phyloP scores from a whole-genome alignment of 202 grass and related monocot genomes.

The Saccharum hybrid region DNA sequence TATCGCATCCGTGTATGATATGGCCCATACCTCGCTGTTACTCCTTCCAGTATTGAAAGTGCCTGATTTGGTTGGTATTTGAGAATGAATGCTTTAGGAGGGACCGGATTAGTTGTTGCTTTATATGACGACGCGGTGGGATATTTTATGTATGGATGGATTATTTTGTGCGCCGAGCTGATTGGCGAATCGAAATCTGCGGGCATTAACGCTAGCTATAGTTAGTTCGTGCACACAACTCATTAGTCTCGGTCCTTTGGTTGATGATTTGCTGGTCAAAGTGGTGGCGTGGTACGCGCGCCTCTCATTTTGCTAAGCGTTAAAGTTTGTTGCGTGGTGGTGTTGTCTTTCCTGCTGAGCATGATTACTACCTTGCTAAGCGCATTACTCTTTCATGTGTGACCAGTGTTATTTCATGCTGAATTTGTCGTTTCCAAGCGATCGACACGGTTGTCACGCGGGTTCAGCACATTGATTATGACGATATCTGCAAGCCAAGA shows the following conservation, averaged over 20 bases:
- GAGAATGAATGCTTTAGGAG: background rate
- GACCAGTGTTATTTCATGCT: conserved; percentile 65
- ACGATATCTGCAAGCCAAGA: background rate
- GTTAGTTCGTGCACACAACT: background rate
- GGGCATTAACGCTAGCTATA: background rate
- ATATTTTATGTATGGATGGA: conserved; percentile 68
- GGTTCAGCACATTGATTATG: background rate
- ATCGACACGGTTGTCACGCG: background rate
- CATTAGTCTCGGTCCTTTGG: background rate
- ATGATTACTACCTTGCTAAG: conserved; percentile 39
- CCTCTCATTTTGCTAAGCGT: background rate
- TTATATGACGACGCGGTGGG: conserved; percentile 32
- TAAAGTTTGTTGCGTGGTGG: conserved; percentile 36
- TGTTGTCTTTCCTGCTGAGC: conserved; percentile 28
- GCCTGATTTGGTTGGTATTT: conserved; percentile 27
- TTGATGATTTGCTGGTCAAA: conserved; percentile 36
- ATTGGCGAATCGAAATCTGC: background rate
- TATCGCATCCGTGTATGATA: background rate
- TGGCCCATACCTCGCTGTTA: background rate
- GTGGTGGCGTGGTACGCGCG: background rate
- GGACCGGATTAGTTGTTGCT: conserved; percentile 35
- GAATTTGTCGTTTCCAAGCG: background rate
- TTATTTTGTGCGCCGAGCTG: background rate
- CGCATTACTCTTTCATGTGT: conserved; percentile 16
- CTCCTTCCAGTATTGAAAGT: conserved; percentile 12